Evolutionary conservation across 2,329 filamentous ascomycete genomes (phyloP).

Genomic region (Trichoderma oligosporum): DNA sequence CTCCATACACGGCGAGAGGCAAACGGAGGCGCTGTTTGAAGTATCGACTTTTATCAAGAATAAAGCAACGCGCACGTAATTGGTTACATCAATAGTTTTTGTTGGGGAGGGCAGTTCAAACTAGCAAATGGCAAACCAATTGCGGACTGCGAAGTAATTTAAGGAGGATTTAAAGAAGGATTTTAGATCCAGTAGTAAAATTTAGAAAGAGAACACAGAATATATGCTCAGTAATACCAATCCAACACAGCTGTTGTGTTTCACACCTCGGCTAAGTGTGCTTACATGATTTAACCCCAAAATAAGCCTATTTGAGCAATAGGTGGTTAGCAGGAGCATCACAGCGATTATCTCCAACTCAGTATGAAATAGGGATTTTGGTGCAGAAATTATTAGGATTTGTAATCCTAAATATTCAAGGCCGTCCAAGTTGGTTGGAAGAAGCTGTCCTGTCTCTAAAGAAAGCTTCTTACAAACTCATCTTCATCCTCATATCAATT

Average conservation of each 20-base stretch:
- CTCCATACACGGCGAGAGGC: not conserved
- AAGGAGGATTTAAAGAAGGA: not conserved
- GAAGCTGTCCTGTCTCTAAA: too few species aligned
- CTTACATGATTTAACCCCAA: not conserved
- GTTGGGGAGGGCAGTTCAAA: not conserved
- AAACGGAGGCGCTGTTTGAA: not conserved
- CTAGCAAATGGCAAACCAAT: not conserved
- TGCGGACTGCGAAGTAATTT: not conserved
- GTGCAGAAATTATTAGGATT: not conserved
- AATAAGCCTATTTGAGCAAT: constrained; percentile 1
- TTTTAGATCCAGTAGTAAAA: not conserved
- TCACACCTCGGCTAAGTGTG: not conserved
- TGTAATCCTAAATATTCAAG: not conserved
- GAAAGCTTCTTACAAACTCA: too few species aligned
- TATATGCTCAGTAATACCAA: not conserved
- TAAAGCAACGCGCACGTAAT: not conserved
- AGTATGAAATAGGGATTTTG: constrained; percentile 7
- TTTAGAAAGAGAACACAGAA: not conserved
- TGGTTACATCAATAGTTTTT: not conserved
- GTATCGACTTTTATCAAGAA: not conserved
- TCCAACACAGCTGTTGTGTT: not conserved
- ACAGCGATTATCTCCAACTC: constrained; percentile 1
- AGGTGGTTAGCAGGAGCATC: not conserved
- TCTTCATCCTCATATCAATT: not conserved
- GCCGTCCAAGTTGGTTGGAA: not conserved